A percentile compares a stretch with the other conserved stretches of the same genome.
Evolutionary conservation across 2,329 filamentous ascomycete species (phyloP).

Genomic region (Penicillium corylophilum): DNA sequence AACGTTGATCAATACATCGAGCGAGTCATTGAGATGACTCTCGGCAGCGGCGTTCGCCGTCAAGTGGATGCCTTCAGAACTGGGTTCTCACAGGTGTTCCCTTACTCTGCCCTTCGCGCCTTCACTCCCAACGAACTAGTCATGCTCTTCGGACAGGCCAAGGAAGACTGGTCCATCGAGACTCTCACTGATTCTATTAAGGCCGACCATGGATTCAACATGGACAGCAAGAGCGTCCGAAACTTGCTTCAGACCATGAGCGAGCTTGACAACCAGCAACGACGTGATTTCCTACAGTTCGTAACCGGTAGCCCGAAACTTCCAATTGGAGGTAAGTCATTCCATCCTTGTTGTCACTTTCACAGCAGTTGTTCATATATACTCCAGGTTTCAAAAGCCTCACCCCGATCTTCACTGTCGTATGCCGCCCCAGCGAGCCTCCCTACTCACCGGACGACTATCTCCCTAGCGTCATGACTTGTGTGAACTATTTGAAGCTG

Average conservation of each 20-base stretch:
- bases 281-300: conserved; percentile 94
- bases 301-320: conserved; percentile 97
- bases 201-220: conserved; percentile 96
- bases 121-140: conserved; percentile 96
- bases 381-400: conserved; percentile 85
- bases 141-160: conserved; percentile 85
- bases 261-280: conserved; percentile 69
- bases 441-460: conserved; percentile 95
- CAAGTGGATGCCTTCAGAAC: conserved; percentile 88
- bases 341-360: neutral
- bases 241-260: conserved; percentile 96
- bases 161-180: conserved; percentile 97
- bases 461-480: conserved; percentile 99
- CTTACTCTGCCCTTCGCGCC: conserved; percentile 84
- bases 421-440: conserved; percentile 96
- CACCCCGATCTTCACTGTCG: conserved; percentile 97
- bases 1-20: conserved; percentile 91
- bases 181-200: conserved; percentile 98
- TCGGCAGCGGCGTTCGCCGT: conserved; percentile 80
- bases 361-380: conserved; percentile 4
- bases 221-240: conserved; percentile 93
- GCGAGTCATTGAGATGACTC: conserved; percentile 84
- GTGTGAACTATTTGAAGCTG: conserved; percentile 97
- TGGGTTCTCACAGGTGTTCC: conserved; percentile 95
- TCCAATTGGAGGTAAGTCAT: conserved; percentile 82